These are phyloP conservation scores for Cordyceps militaris DNA, from an alignment of 2,329 filamentous ascomycete species.

Conservation along the genomic window DNA sequence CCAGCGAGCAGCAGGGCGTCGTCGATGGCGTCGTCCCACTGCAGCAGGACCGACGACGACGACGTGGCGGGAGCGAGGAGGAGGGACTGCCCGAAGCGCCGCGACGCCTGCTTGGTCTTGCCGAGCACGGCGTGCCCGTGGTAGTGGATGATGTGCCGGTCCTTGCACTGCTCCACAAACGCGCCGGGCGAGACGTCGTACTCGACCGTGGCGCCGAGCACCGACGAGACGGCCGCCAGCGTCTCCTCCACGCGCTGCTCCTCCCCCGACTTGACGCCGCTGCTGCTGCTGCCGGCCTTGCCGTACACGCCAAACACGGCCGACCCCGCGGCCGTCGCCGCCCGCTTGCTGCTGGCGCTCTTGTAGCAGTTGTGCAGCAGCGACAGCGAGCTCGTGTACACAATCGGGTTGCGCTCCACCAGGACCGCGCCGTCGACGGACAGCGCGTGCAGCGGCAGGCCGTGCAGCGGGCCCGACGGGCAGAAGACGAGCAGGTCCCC, in stretches of 20 bases:
- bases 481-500: background rate
- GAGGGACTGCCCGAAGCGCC: background rate
- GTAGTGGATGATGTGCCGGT: constrained; percentile 6
- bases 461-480: background rate
- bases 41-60: background rate
- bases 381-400: background rate
- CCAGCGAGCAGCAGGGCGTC: background rate
- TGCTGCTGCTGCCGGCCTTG: background rate
- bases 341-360: background rate
- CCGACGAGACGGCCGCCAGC: background rate
- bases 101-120: background rate
- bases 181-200: background rate
- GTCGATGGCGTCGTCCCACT: constrained; percentile 3
- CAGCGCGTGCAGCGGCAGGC: background rate
- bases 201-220: background rate
- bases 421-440: background rate
- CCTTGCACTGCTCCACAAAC: background rate
- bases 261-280: background rate
- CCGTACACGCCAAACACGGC: constrained; percentile 1
- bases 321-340: background rate
- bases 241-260: background rate
- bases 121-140: constrained; percentile 1
- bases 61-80: background rate
- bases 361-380: background rate
- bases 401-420: background rate